Evolutionary conservation across 1,139 yeast species (phyloP).

Genomic region (Blastobotrys capitulatus): DNA sequence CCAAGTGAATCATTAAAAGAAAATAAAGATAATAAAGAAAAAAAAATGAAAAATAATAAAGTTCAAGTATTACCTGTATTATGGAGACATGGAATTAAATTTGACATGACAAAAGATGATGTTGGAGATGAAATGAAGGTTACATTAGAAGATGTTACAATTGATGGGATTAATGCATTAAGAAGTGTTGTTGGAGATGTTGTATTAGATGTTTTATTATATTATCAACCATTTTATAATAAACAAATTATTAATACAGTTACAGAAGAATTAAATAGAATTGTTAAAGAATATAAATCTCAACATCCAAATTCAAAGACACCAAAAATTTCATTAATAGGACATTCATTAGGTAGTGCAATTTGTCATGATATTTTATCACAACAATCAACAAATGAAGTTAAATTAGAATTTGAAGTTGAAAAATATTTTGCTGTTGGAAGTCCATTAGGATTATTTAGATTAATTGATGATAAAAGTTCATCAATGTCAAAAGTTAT

Average conservation of each 20-base stretch:
- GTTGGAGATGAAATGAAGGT: constrained; percentile 36
- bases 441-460: constrained; percentile 82
- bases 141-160: constrained; percentile 59
- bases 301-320: constrained; percentile 52
- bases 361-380: constrained; percentile 65
- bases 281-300: constrained; percentile 51
- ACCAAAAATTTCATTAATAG: constrained; percentile 74
- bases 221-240: constrained; percentile 65
- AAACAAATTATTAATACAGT: constrained; percentile 58
- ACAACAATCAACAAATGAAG: constrained; percentile 17
- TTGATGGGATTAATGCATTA: constrained; percentile 70
- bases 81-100: constrained; percentile 30
- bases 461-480: constrained; percentile 26
- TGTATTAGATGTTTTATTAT: constrained; percentile 72
- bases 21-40: constrained; percentile 22
- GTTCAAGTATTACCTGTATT: constrained; percentile 50
- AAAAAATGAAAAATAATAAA: constrained; percentile 43
- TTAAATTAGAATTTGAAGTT: constrained; percentile 56
- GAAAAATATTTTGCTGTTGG: constrained; percentile 75
- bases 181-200: constrained; percentile 80
- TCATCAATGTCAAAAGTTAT: constrained; percentile 22
- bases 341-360: constrained; percentile 87
- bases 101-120: constrained; percentile 21
- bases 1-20: constrained; percentile 10
- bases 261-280: constrained; percentile 53